Conservation (phyloP, 2,329 filamentous ascomycete genomes). For the Alternaria incomplexa region DNA sequence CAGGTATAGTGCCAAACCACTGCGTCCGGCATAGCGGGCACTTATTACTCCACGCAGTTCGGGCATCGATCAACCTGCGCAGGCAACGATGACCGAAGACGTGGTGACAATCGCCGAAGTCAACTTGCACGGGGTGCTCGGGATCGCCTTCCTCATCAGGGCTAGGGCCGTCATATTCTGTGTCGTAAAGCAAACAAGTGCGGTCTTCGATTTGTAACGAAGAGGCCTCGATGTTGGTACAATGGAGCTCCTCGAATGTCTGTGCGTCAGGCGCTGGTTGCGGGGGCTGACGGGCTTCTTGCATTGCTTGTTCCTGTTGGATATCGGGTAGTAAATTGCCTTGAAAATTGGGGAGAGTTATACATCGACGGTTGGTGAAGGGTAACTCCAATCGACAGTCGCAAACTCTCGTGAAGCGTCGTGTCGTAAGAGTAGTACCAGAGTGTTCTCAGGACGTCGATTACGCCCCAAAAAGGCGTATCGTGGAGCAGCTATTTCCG, state of each 20-base stretch:
- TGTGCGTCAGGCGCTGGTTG: not conserved
- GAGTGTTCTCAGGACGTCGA: too few relatives aligned
- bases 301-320: not conserved
- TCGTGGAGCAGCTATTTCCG: not conserved
- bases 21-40: not conserved
- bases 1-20: not conserved
- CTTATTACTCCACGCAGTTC: not conserved
- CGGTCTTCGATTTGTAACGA: not conserved
- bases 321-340: not conserved
- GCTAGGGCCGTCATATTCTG: not conserved
- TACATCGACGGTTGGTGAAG: not conserved
- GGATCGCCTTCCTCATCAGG: not conserved
- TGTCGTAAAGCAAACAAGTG: not conserved
- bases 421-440: not conserved
- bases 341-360: not conserved
- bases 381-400: not conserved
- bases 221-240: accelerated
- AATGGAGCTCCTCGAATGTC: not conserved
- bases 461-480: not conserved
- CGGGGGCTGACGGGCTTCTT: not conserved
- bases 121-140: not conserved
- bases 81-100: not conserved
- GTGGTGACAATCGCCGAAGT: not conserved
- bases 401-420: not conserved
- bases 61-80: accelerated